Percentiles rank a stretch among this genome's conserved stretches.
Conservation (phyloP, 108 stramenopile genomes). For the Stephanodiscus minutulus region DNA sequence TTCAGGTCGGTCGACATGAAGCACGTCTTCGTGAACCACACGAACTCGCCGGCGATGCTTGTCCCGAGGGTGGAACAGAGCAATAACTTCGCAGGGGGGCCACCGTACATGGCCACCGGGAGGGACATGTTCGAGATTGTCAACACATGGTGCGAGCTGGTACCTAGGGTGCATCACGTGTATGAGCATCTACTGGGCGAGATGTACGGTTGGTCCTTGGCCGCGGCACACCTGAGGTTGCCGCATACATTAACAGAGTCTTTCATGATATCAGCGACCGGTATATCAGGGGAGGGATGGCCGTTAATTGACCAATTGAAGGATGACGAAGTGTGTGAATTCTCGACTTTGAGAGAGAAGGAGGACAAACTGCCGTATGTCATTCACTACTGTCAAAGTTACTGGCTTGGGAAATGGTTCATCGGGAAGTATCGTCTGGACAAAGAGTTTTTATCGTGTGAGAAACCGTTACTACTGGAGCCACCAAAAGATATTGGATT, state of each 20-base stretch:
- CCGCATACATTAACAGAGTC: conserved; percentile 64
- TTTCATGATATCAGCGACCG: conserved; percentile 73
- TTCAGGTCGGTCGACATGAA: conserved; percentile 68
- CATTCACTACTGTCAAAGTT: conserved; percentile 63
- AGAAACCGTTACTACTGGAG: conserved; percentile 59
- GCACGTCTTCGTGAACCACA: conserved; percentile 39
- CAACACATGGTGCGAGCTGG: conserved; percentile 67
- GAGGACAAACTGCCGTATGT: conserved; percentile 50
- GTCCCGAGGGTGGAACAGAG: conserved; percentile 17
- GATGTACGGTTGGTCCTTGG: conserved; percentile 91
- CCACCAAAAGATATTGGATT: conserved; percentile 64
- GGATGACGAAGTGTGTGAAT: conserved; percentile 57
- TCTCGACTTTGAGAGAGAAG: conserved; percentile 32
- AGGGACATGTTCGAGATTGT: conserved; percentile 72
- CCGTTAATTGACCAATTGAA: conserved; percentile 49
- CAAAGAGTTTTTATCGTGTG: conserved; percentile 76
- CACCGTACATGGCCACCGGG: conserved; percentile 77
- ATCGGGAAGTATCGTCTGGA: conserved; percentile 80
- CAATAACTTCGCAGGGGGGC: conserved; percentile 71
- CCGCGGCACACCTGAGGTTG: conserved; percentile 75
- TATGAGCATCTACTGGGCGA: conserved; percentile 82
- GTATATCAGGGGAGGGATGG: conserved; percentile 66
- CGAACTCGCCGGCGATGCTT: conserved; percentile 55
- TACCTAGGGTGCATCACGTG: conserved; percentile 64
- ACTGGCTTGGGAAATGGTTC: conserved; percentile 61